Percentiles rank a stretch among this genome's conserved stretches.
Evolutionary conservation across 352 stramenopile genomes (phyloP).

Genomic region (Phytophthora foliorum): DNA sequence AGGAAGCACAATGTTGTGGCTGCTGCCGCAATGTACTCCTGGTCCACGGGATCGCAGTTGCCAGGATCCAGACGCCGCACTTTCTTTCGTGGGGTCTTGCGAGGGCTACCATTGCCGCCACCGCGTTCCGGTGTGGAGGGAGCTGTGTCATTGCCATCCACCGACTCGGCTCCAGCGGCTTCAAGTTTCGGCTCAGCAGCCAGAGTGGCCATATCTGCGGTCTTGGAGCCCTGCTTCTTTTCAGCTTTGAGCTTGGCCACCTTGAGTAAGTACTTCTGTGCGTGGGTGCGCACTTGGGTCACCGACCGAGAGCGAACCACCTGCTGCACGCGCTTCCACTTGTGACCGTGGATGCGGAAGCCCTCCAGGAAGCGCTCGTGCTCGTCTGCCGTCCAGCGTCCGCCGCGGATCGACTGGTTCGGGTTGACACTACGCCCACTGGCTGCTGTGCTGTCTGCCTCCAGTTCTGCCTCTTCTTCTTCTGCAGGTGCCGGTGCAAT

Average conservation of each 20-base stretch:
- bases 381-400: slow-evolving; percentile 87
- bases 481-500: slow-evolving; percentile 71
- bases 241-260: slow-evolving; percentile 90
- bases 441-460: slow-evolving; percentile 42
- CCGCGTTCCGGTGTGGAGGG: slow-evolving; percentile 50
- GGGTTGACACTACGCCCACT: slow-evolving; percentile 18
- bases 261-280: slow-evolving; percentile 92
- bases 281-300: slow-evolving; percentile 90
- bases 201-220: slow-evolving; percentile 34
- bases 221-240: slow-evolving; percentile 69
- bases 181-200: slow-evolving; percentile 20
- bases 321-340: slow-evolving; percentile 93
- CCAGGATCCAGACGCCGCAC: slow-evolving; percentile 51
- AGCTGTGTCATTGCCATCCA: slow-evolving; percentile 40
- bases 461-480: slow-evolving; percentile 72
- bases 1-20: slow-evolving; percentile 85
- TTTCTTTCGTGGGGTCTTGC: slow-evolving; percentile 66
- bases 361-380: slow-evolving; percentile 89
- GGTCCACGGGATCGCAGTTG: slow-evolving; percentile 65
- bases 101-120: slow-evolving; percentile 31
- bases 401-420: slow-evolving; percentile 72
- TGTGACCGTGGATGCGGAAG: slow-evolving; percentile 90
- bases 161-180: slow-evolving; percentile 18
- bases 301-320: slow-evolving; percentile 90
- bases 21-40: slow-evolving; percentile 83